phyloP scores from a whole-genome alignment of 768 basidiomycete species.

The Lactarius sp. region DNA sequence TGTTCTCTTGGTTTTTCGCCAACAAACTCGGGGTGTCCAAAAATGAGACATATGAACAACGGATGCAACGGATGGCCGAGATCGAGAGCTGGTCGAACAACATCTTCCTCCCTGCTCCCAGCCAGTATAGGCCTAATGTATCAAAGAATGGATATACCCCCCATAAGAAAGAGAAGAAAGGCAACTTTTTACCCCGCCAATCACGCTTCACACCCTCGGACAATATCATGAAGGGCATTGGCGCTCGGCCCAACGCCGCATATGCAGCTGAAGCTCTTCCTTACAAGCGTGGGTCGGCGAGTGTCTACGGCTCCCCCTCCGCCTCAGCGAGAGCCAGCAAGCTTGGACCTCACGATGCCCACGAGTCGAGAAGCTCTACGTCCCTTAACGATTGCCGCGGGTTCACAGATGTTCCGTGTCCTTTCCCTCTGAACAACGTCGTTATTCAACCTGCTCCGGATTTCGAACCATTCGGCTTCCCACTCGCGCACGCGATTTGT shows the following conservation, averaged over 20 bases:
- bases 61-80: constrained; percentile 82
- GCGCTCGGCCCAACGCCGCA: constrained; percentile 53
- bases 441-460: constrained; percentile 90
- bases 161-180: constrained; percentile 49
- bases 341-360: constrained; percentile 67
- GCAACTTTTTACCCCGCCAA: constrained; percentile 57
- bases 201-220: constrained; percentile 77
- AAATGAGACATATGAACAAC: constrained; percentile 86
- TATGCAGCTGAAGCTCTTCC: constrained; percentile 61
- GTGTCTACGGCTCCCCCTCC: constrained; percentile 29
- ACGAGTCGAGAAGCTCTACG: constrained; percentile 76
- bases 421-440: constrained; percentile 88
- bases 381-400: constrained; percentile 56
- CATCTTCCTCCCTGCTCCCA: constrained; percentile 91
- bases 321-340: constrained; percentile 41
- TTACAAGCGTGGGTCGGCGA: constrained; percentile 51
- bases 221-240: constrained; percentile 46
- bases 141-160: constrained; percentile 53
- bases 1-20: constrained; percentile 98
- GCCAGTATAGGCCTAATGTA: constrained; percentile 86
- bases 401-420: constrained; percentile 70
- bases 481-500: constrained; percentile 88
- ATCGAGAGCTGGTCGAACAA: constrained; percentile 97
- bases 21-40: constrained; percentile 93
- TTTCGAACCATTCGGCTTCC: constrained; percentile 94